Percentiles rank a stretch among this genome's conserved stretches.
phyloP scores from a whole-genome alignment of 2,329 filamentous ascomycete species.

The Fusarium humuli region DNA sequence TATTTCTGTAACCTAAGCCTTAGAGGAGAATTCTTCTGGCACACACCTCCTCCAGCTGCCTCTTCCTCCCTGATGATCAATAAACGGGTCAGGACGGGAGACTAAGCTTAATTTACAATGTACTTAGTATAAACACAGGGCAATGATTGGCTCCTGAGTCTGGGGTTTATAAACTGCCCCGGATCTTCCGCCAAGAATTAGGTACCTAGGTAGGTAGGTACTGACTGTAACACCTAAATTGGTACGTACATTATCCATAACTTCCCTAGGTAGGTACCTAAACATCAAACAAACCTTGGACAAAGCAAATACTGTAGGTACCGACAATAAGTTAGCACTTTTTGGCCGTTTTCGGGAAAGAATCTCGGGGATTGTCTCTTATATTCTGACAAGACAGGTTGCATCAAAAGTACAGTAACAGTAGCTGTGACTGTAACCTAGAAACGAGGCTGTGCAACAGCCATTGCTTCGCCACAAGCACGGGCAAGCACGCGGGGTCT shows the following conservation, averaged over 20 bases:
- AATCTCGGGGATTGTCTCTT: not conserved
- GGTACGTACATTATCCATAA: not conserved
- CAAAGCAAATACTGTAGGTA: not conserved
- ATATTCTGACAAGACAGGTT: not conserved
- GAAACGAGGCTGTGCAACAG: constrained; percentile 29
- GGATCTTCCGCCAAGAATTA: constrained; percentile 14
- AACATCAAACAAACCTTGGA: not conserved
- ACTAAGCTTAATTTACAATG: constrained; percentile 4
- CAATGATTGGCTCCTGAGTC: constrained; percentile 9
- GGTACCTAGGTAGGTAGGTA: not conserved
- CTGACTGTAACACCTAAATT: not conserved
- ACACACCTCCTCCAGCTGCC: too few relatives aligned
- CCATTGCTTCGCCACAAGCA: constrained; percentile 28
- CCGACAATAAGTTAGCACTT: not conserved
- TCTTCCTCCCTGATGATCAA: not conserved
- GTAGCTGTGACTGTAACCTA: not conserved
- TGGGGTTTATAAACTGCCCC: constrained; percentile 5
- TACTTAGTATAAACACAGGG: not conserved
- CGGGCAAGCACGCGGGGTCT: constrained; percentile 19
- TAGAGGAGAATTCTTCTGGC: not conserved
- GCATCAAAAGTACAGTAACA: not conserved
- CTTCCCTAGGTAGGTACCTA: not conserved
- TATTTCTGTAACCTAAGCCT: not conserved
- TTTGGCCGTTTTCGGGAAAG: not conserved
- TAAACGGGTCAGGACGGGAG: constrained; percentile 5